phyloP scores from a whole-genome alignment of 1,139 yeast genomes.

The Geotrichum siamense region DNA sequence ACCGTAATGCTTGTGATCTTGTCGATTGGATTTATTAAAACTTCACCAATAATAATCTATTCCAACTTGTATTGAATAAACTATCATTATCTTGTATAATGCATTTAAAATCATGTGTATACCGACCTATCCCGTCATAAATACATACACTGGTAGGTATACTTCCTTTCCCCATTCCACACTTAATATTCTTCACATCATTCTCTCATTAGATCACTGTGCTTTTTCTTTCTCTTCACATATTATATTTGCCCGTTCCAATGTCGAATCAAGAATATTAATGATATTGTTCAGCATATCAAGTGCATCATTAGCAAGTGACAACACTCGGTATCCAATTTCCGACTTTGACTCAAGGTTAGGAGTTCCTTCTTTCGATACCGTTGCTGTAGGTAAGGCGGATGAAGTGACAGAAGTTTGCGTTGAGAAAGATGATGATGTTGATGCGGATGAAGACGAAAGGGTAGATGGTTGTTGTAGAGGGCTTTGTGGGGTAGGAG shows the following conservation, averaged over 20 bases:
- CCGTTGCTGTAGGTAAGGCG: not conserved
- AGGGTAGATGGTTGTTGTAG: not conserved
- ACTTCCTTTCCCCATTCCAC: no score
- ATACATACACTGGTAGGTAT: no score
- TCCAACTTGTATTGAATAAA: no score
- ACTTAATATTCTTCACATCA: no score
- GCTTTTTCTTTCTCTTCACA: slow-evolving; percentile 6
- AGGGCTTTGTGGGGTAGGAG: slow-evolving; percentile 13
- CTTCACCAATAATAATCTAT: no score
- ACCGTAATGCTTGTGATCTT: no score
- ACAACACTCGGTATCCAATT: slow-evolving; percentile 60
- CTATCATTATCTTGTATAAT: no score
- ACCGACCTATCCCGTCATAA: no score
- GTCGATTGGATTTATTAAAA: no score
- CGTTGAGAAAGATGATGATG: no score
- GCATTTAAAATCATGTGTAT: no score
- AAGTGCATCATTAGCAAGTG: slow-evolving; percentile 81
- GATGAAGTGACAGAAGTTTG: not conserved
- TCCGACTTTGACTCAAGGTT: slow-evolving; percentile 28
- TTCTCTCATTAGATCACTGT: no score
- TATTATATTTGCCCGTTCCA: slow-evolving; percentile 67
- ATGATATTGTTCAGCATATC: slow-evolving; percentile 83
- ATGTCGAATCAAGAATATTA: slow-evolving; percentile 72
- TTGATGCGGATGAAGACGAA: slow-evolving; percentile 1
- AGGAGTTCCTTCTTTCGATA: slow-evolving; percentile 22